These are phyloP conservation scores for Gymnopilus dilepis DNA, from an alignment of 768 basidiomycete genomes.

Conservation along the genomic window DNA sequence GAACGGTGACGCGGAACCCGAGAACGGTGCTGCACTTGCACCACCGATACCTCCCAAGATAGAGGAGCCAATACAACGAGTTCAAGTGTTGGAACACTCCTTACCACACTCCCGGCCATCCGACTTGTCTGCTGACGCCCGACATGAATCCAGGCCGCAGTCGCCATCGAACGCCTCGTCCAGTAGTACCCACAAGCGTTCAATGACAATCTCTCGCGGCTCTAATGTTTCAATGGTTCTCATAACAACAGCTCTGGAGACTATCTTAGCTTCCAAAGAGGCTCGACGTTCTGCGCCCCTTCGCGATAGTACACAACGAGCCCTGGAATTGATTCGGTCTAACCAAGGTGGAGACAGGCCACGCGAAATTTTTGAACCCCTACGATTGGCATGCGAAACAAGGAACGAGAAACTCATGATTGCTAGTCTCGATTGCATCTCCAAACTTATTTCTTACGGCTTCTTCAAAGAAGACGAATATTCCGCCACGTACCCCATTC, in stretches of 20 bases:
- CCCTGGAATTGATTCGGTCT: conserved; percentile 79
- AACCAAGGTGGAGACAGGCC: conserved; percentile 79
- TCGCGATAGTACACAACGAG: conserved; percentile 80
- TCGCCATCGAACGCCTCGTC: conserved; percentile 32
- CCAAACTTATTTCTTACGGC: conserved; percentile 96
- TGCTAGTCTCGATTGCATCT: conserved; percentile 95
- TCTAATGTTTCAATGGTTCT: conserved; percentile 79
- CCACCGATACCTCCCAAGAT: conserved; percentile 26
- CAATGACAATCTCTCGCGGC: conserved; percentile 69
- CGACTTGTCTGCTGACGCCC: conserved; percentile 15
- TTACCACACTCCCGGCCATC: conserved; percentile 8
- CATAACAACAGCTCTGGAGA: conserved; percentile 84
- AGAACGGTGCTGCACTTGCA: conserved; percentile 4
- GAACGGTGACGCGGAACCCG: conserved; percentile 14
- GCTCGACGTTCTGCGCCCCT: conserved; percentile 84
- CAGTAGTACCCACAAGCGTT: conserved; percentile 49
- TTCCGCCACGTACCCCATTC: conserved; percentile 43
- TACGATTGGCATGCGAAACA: conserved; percentile 95
- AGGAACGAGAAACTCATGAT: conserved; percentile 93
- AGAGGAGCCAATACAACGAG: conserved; percentile 10
- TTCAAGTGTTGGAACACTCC: neutral
- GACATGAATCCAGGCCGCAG: conserved; percentile 28
- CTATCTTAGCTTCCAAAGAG: conserved; percentile 86
- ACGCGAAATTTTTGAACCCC: conserved; percentile 93
- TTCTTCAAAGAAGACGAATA: conserved; percentile 83